Base-by-base conservation (phyloP, 345 rosid genomes). In the Atalantia buxifolia region DNA sequence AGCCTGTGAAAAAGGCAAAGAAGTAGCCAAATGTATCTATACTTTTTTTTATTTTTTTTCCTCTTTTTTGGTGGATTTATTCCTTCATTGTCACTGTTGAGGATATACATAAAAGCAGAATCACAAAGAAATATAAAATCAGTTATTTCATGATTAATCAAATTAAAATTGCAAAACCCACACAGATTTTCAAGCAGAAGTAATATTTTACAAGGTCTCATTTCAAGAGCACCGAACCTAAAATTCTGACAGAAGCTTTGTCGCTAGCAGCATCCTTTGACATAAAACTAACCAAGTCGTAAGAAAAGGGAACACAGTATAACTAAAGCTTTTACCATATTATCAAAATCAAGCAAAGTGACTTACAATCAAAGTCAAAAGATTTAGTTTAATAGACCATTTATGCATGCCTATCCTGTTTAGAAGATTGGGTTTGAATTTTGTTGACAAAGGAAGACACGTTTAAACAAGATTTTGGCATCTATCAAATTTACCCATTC, bases 401-500 rank as follows among this genome's bases (percentile, higher is more conserved):
- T 38, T 45, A 63, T 70, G 72, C 68, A 36, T 57, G 60, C 45
- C 50, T 19, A 79, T 62, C 42, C 33, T 61, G 19, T 64, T 67
- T 56, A 38, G 27, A 73, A 76, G 45, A 73, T 45, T n/a, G 24
- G 42, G 9, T 60, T 18, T 33, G 57, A 12, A 25, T 7, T 63
- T 25, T 70, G 57, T 36, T 25, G 66, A 38, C 24, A 38, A 59
- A 27, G 14, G 42, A 56, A 68, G 30, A 33, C 14, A 12, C 28
- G 16, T 36, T 19, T 27, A 57, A 25, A 76, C 42, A 78, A 80
- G 57, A 10, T 7, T 45, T 45, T 55, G 40, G 28, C 30, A 79
- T 57, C 56, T 74, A 77, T 18, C 30, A 71, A 71, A 40, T 22
- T 82, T 90, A 93, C 98, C 99, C 99, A 92, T 91, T 93, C 94